phyloP scores from a whole-genome alignment of 371 early-diverging fungal species.

The Actinomortierella wolfii region DNA sequence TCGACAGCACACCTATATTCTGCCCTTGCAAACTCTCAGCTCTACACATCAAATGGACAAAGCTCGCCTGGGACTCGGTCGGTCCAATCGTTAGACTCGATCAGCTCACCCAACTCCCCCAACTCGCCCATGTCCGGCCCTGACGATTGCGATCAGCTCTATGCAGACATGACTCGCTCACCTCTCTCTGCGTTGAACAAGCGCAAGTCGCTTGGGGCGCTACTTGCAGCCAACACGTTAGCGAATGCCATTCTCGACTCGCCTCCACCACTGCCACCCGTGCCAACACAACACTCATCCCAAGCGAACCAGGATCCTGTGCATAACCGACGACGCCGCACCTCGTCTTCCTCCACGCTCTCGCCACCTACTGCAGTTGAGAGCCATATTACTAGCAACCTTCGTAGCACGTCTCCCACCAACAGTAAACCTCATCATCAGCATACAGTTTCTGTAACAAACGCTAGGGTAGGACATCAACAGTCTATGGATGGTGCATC shows the following conservation, averaged over 20 bases:
- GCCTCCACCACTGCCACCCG: no score
- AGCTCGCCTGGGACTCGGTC: slow-evolving; percentile 34
- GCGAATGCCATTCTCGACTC: slow-evolving; percentile 5
- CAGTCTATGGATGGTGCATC: no score
- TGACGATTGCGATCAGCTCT: slow-evolving; percentile 20
- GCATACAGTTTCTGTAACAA: no score
- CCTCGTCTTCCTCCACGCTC: no score
- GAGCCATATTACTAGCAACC: no score
- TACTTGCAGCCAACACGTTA: slow-evolving; percentile 44
- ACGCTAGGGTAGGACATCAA: no score
- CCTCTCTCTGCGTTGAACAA: slow-evolving; percentile 44
- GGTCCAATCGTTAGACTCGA: slow-evolving; percentile 33
- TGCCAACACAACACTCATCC: no score
- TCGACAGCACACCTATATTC: slow-evolving; percentile 1
- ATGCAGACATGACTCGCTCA: slow-evolving; percentile 15
- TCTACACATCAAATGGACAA: slow-evolving; percentile 41
- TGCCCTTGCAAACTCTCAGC: slow-evolving; percentile 4
- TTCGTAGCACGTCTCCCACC: no score
- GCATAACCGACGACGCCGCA: no score
- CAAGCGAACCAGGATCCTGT: no score
- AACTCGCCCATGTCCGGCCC: slow-evolving; percentile 41
- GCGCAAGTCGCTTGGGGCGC: slow-evolving; percentile 45
- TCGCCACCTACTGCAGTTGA: no score
- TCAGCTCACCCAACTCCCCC: slow-evolving; percentile 21
- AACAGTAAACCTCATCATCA: no score